Percentiles rank a stretch among this genome's conserved stretches.
Conservation (phyloP, 768 basidiomycete species). For the Dentipellis sp. region DNA sequence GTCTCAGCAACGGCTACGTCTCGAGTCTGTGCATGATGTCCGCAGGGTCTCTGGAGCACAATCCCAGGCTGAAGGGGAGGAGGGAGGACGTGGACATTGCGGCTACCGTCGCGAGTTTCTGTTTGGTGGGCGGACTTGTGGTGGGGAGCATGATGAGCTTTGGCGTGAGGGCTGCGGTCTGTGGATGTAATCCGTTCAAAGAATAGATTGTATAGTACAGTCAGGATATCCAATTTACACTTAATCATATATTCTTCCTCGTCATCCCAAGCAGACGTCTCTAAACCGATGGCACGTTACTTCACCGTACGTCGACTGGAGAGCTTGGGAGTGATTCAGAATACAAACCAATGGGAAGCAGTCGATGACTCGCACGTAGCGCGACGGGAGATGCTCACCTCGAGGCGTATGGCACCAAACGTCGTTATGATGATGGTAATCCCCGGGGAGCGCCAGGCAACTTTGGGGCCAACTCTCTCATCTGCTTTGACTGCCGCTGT, state of each 20-base stretch:
- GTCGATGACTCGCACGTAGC: too few relatives aligned
- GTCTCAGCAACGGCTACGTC: constrained; percentile 75
- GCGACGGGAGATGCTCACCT: too few relatives aligned
- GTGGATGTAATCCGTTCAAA: constrained; percentile 66
- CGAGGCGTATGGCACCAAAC: too few relatives aligned
- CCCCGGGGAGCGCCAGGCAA: constrained; percentile 44
- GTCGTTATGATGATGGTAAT: too few relatives aligned
- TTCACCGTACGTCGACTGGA: too few relatives aligned
- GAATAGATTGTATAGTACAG: neutral
- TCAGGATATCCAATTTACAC: too few relatives aligned
- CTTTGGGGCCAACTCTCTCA: constrained; percentile 61
- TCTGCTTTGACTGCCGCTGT: constrained; percentile 55
- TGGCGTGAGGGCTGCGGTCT: constrained; percentile 59
- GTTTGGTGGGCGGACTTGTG: constrained; percentile 64
- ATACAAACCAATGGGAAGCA: too few relatives aligned
- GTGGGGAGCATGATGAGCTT: constrained; percentile 77
- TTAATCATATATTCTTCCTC: too few relatives aligned
- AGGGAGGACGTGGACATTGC: constrained; percentile 79
- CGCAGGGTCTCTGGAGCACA: constrained; percentile 73
- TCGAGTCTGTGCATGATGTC: constrained; percentile 75
- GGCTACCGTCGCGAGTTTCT: constrained; percentile 75
- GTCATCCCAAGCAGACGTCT: too few relatives aligned
- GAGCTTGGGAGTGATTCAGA: too few relatives aligned
- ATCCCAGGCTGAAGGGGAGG: constrained; percentile 57
- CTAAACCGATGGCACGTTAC: too few relatives aligned